A percentile compares a stretch with the other conserved stretches of the same genome.
Evolutionary conservation across 345 rosid species (phyloP).

Genomic region (Corchorus capsularis): DNA sequence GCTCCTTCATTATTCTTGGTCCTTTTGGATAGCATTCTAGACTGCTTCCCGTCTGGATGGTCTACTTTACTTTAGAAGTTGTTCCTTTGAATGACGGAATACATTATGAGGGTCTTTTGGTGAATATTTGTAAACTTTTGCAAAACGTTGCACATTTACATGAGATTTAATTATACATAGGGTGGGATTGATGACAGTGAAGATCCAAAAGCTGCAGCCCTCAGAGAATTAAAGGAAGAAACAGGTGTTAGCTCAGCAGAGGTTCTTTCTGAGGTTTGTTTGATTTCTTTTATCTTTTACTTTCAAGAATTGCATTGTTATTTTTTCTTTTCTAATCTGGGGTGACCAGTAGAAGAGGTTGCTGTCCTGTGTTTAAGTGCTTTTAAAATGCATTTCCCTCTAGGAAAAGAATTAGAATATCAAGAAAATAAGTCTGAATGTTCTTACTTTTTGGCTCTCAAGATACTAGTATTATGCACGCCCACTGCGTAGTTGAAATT

Average conservation of each 20-base stretch:
- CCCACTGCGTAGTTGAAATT: not conserved
- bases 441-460: not conserved
- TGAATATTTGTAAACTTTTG: not conserved
- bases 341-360: slow-evolving; percentile 1
- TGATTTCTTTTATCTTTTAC: not conserved
- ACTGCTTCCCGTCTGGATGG: not conserved
- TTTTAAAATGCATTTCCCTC: not conserved
- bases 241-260: slow-evolving; percentile 85
- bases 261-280: slow-evolving; percentile 73
- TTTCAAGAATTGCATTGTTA: not conserved
- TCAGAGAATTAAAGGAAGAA: slow-evolving; percentile 90
- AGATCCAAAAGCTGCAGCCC: slow-evolving; percentile 85
- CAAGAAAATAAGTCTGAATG: not conserved
- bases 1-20: not conserved
- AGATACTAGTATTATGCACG: not conserved
- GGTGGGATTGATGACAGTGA: slow-evolving; percentile 91
- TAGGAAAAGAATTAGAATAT: not conserved
- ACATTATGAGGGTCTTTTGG: not conserved
- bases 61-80: not conserved
- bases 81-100: not conserved
- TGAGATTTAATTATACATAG: slow-evolving; percentile 33
- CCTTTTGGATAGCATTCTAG: not conserved
- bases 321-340: not conserved
- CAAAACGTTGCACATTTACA: not conserved
- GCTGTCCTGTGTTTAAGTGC: not conserved